Evolutionary conservation across 805 yeast genomes (phyloP).

Genomic region (Candida pini): DNA sequence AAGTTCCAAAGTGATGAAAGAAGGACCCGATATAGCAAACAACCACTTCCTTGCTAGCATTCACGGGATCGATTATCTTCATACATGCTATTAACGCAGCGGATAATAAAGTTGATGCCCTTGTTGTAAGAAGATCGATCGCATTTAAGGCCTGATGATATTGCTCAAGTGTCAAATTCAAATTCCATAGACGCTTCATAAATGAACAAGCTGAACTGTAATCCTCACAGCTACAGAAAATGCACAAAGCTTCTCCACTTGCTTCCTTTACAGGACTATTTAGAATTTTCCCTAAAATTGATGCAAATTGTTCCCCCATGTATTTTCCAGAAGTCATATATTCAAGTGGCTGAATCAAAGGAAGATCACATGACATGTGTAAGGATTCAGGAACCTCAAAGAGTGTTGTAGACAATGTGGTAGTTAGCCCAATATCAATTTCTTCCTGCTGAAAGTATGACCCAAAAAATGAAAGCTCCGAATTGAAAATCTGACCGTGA

Average conservation of each 20-base stretch:
- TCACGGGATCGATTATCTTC: constrained; percentile 21
- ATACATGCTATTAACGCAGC: constrained; percentile 34
- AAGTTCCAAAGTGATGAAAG: constrained; percentile 36
- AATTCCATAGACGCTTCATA: constrained; percentile 1
- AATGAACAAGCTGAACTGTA: not conserved
- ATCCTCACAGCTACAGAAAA: constrained; percentile 15
- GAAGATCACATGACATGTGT: constrained; percentile 23
- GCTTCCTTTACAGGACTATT: constrained; percentile 37
- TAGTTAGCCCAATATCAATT: constrained; percentile 30
- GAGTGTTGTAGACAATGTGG: constrained; percentile 35
- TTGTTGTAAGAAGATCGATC: constrained; percentile 33
- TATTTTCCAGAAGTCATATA: constrained; percentile 51
- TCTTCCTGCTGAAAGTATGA: too few relatives aligned
- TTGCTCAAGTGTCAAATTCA: constrained; percentile 5
- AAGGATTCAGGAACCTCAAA: constrained; percentile 28
- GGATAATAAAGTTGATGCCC: constrained; percentile 42
- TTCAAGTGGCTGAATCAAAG: constrained; percentile 52
- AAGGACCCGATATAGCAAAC: constrained; percentile 51
- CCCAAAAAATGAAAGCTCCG: constrained; percentile 56
- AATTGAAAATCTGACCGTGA: constrained; percentile 32
- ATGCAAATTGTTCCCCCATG: constrained; percentile 52
- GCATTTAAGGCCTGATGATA: constrained; percentile 12
- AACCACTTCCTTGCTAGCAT: constrained; percentile 15
- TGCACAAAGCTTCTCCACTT: constrained; percentile 38
- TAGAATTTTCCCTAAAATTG: too few relatives aligned